Conservation (phyloP, 768 basidiomycete genomes). For the Leccinum disarticulatum region DNA sequence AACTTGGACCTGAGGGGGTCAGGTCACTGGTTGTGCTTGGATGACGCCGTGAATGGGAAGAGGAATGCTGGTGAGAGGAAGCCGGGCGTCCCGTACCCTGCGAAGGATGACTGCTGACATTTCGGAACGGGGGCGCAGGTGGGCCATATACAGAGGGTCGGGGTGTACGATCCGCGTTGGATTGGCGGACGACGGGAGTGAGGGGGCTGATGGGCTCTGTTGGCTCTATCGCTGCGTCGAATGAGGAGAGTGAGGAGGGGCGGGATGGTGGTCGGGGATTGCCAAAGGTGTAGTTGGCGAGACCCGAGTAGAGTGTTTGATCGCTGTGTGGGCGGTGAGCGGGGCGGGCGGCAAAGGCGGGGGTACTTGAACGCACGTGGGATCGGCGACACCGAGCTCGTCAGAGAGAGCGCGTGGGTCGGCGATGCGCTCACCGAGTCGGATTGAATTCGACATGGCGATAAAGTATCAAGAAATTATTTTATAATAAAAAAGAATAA, state of each 20-base stretch:
- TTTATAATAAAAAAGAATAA: neutral
- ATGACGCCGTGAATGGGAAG: constrained; percentile 17
- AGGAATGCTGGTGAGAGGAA: constrained; percentile 14
- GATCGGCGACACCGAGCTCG: constrained; percentile 19
- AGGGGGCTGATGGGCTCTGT: constrained; percentile 40
- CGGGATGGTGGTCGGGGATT: constrained; percentile 22
- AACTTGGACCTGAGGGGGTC: constrained; percentile 1
- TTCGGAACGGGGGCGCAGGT: constrained; percentile 1
- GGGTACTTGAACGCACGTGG: constrained; percentile 8
- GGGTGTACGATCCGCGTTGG: constrained; percentile 42
- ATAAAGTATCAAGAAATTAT: constrained; percentile 18
- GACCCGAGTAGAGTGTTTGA: constrained; percentile 35
- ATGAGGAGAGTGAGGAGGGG: constrained; percentile 16
- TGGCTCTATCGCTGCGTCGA: constrained; percentile 16
- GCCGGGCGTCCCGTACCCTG: constrained; percentile 29
- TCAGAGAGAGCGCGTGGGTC: constrained; percentile 31
- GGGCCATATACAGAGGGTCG: constrained; percentile 41
- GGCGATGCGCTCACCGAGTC: constrained; percentile 28
- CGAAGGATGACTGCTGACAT: constrained; percentile 37
- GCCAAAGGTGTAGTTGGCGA: constrained; percentile 46
- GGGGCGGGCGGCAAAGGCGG: neutral
- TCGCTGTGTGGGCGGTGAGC: constrained; percentile 1
- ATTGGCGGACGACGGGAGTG: constrained; percentile 23
- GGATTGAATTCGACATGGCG: constrained; percentile 12
- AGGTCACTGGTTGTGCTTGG: constrained; percentile 6